These are phyloP conservation scores for Plantago major DNA, from an alignment of 257 asterid species.

Conservation along the genomic window DNA sequence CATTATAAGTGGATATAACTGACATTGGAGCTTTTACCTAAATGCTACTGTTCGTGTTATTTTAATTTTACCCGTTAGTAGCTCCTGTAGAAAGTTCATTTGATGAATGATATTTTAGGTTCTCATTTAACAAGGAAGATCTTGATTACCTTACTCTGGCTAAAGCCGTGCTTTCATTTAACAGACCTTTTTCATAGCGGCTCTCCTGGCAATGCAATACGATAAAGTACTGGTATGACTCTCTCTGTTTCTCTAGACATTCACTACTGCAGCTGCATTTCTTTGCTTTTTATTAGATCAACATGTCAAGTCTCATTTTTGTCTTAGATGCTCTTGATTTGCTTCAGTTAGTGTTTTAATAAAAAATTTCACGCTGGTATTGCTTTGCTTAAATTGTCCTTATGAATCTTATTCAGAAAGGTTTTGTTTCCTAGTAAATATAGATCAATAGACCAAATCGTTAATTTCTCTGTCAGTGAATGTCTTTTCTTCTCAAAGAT, in stretches of 20 bases:
- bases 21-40: background rate
- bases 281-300: no score
- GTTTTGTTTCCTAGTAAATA: no score
- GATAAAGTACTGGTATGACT: constrained; percentile 58
- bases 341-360: no score
- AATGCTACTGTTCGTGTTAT: background rate
- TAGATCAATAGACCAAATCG: no score
- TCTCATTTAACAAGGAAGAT: constrained; percentile 3
- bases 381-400: no score
- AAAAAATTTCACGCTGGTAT: no score
- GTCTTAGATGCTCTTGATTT: no score
- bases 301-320: no score
- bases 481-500: no score
- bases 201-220: constrained; percentile 71
- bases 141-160: constrained; percentile 7
- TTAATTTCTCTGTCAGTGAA: no score
- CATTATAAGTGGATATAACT: background rate
- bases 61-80: background rate
- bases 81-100: background rate
- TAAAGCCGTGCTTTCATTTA: constrained; percentile 20
- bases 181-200: constrained; percentile 87
- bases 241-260: background rate
- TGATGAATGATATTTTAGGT: background rate
- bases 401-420: no score
- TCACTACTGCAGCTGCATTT: no score